Evolutionary conservation across 805 yeast species (phyloP), one percentile per base, ranked within the genome.

Genomic region (Yarrowia divulgata): DNA sequence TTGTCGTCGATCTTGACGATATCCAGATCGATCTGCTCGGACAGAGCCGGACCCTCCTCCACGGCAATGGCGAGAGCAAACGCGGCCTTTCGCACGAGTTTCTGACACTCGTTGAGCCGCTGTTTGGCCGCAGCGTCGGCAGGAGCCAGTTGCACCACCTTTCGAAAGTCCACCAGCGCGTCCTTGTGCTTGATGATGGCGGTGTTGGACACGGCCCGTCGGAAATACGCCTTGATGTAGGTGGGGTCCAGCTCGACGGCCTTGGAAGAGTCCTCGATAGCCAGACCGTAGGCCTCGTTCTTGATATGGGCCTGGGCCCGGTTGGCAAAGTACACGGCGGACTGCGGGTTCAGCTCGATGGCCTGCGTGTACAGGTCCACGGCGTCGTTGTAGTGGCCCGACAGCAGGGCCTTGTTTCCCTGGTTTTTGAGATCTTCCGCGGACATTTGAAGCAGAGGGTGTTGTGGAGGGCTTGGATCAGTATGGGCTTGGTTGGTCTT

Each of bases 281-380:
- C 97, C 68, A 86, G 82, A 3, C 97, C 98, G 77, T 89, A 93
- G 74, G 88, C 89, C 77, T 94, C 99, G 69, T 88, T 78, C 74
- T 92, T 91, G 75, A 94, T 87, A 73, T 93, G 89, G 0, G 92
- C 97, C 77, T 92, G 95, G 0, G 97, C 97, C 72, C 97, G 82
- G 78, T 93, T 93, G 23, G 97, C 87, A 74, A 79, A 90, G 73
- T 85, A 88, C n/a, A 93, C 84, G 0, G 94, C 88, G 46, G 88
- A 86, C 5, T 80, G 73, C 13, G 83, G 77, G 73, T 88, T 88
- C 5, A 88, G 72, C 48, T 83, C 87, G 42, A 91, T 90, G 12
- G 97, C 97, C 71, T 83, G 75, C 0, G 92, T 84, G 77, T 93
- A 93, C 7, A 82, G 76, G 5, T 84, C 88, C 32, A 89, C 80